Conservation (phyloP, 2,329 filamentous ascomycete genomes). For the Fulvia fulva region DNA sequence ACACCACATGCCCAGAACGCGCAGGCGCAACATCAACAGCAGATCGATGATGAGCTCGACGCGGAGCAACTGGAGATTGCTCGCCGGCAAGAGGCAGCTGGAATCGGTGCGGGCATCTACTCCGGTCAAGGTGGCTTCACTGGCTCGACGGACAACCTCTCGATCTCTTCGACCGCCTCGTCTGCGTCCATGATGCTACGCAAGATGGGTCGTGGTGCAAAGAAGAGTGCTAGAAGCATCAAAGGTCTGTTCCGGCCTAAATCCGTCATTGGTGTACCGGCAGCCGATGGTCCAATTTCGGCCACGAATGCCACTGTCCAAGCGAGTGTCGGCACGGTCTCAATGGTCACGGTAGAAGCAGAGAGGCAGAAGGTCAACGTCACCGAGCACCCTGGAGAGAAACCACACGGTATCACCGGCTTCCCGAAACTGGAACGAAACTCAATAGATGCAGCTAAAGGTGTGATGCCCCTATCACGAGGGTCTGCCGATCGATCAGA, state of each 20-base stretch:
- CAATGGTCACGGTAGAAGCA: conserved; percentile 93
- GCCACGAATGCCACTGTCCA: conserved; percentile 37
- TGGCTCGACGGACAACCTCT: conserved; percentile 91
- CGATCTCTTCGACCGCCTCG: conserved; percentile 83
- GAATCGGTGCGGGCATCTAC: conserved; percentile 91
- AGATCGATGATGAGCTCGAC: conserved; percentile 48
- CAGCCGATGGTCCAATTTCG: conserved; percentile 62
- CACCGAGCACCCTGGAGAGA: conserved; percentile 63
- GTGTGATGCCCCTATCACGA: conserved; percentile 28
- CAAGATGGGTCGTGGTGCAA: conserved; percentile 99
- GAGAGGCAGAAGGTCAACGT: conserved; percentile 81
- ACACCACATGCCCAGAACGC: conserved; percentile 19
- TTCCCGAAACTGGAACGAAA: conserved; percentile 83
- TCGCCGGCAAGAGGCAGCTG: conserved; percentile 84
- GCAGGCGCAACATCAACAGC: conserved; percentile 29
- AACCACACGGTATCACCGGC: conserved; percentile 67
- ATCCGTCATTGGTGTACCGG: conserved; percentile 74
- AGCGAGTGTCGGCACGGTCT: conserved; percentile 76
- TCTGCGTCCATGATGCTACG: conserved; percentile 91
- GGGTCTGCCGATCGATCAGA: conserved; percentile 56
- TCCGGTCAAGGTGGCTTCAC: conserved; percentile 79
- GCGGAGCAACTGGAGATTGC: conserved; percentile 89
- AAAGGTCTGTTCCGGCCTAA: conserved; percentile 95
- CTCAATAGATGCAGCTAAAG: conserved; percentile 62
- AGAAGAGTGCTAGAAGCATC: conserved; percentile 84